These are phyloP conservation scores for Crassisporium funariophilum DNA, from an alignment of 768 basidiomycete genomes.

Conservation along the genomic window DNA sequence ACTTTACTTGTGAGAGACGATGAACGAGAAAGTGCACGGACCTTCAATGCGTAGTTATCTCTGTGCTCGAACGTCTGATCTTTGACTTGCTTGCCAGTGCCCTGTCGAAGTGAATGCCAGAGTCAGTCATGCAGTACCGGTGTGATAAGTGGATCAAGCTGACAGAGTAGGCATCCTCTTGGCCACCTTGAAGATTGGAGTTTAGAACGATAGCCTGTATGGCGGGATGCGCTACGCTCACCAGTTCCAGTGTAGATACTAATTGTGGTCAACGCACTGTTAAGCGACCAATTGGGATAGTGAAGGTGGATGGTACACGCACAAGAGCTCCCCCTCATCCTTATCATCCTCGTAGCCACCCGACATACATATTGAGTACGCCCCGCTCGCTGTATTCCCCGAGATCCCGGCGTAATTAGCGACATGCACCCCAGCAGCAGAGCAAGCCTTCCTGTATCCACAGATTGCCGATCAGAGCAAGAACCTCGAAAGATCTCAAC, in stretches of 20 bases:
- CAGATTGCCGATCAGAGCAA: neutral
- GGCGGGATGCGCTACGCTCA: constrained; percentile 6
- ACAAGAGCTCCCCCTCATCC: constrained; percentile 43
- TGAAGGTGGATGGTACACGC: constrained; percentile 11
- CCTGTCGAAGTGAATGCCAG: constrained; percentile 13
- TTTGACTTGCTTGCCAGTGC: constrained; percentile 20
- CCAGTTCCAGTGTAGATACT: constrained; percentile 46
- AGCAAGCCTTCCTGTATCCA: constrained; percentile 29
- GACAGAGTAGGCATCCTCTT: constrained; percentile 1
- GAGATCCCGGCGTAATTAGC: constrained; percentile 37
- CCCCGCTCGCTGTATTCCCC: constrained; percentile 30
- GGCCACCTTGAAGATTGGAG: constrained; percentile 3
- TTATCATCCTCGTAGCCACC: constrained; percentile 43
- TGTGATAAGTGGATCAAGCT: constrained; percentile 1
- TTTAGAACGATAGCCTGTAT: neutral
- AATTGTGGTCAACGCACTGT: neutral
- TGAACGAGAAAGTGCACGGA: constrained; percentile 7
- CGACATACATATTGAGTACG: constrained; percentile 43
- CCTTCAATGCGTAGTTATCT: constrained; percentile 35
- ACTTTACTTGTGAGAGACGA: neutral
- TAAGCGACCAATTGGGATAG: neutral
- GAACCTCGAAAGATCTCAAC: neutral
- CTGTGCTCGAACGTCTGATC: constrained; percentile 37
- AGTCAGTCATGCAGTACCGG: neutral
- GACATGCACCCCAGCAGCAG: constrained; percentile 28